A percentile compares a stretch with the other conserved stretches of the same genome.
These are phyloP conservation scores for Pseudohyphozyma bogoriensis DNA, from an alignment of 768 basidiomycete species.

Conservation along the genomic window DNA sequence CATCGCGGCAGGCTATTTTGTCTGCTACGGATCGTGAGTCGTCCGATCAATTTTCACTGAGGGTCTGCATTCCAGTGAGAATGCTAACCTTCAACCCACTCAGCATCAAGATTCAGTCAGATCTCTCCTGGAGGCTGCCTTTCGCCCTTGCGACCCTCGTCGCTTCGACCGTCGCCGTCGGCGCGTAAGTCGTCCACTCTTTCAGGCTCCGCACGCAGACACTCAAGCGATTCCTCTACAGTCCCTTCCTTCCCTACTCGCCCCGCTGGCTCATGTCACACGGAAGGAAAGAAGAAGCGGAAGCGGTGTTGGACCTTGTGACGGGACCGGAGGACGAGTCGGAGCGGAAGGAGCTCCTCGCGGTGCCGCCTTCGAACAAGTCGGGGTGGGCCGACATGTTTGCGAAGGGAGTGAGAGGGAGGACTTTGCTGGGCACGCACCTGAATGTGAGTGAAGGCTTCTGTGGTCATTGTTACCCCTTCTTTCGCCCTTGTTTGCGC, in stretches of 20 bases:
- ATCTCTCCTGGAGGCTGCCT: conserved; percentile 42
- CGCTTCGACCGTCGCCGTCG: conserved; percentile 33
- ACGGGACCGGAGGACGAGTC: conserved; percentile 37
- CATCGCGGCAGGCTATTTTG: conserved; percentile 38
- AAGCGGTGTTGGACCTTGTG: conserved; percentile 25
- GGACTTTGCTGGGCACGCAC: conserved; percentile 43
- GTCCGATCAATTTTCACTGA: too few relatives aligned
- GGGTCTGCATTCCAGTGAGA: too few relatives aligned
- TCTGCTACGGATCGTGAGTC: conserved; percentile 43
- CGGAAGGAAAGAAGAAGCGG: conserved; percentile 39
- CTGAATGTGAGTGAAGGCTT: conserved; percentile 8
- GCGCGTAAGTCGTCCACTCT: too few relatives aligned
- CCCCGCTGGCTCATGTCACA: conserved; percentile 43
- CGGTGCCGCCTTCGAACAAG: not conserved
- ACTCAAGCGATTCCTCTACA: too few relatives aligned
- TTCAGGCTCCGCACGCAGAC: too few relatives aligned
- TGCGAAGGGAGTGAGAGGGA: conserved; percentile 29
- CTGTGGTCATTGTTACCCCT: too few relatives aligned
- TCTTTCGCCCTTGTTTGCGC: too few relatives aligned
- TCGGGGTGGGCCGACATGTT: conserved; percentile 35
- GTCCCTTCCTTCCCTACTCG: conserved; percentile 41
- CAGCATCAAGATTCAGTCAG: conserved; percentile 35
- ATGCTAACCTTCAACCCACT: too few relatives aligned
- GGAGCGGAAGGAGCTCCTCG: conserved; percentile 23
- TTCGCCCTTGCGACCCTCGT: conserved; percentile 29